Percentiles rank a stretch among this genome's conserved stretches.
phyloP scores from a whole-genome alignment of 2,329 filamentous ascomycete species.

The Didymellaceae sp. region DNA sequence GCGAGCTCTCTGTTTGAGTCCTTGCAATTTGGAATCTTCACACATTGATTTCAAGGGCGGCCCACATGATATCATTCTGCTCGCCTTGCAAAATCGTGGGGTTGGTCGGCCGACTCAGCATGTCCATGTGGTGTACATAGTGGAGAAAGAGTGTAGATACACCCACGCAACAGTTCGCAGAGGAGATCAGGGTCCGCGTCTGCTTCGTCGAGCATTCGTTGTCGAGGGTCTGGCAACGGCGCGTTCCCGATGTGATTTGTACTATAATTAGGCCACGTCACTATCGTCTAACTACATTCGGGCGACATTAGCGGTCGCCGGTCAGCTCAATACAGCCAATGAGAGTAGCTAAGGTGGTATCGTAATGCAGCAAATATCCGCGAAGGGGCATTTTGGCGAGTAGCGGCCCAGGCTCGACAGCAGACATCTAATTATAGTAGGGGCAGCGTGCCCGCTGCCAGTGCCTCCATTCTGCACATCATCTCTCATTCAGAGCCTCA shows the following conservation, averaged over 20 bases:
- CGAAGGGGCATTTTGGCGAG: constrained; percentile 26
- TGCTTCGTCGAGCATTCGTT: constrained; percentile 1
- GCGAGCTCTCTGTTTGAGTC: neutral
- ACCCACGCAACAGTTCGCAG: neutral
- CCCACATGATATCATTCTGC: neutral
- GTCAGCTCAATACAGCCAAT: neutral
- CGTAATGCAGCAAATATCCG: constrained; percentile 18
- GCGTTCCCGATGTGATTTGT: constrained; percentile 22
- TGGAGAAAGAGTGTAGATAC: neutral
- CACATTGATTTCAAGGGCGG: neutral
- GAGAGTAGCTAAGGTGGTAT: neutral
- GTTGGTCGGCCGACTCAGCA: constrained; percentile 2
- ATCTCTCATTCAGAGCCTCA: constrained; percentile 37
- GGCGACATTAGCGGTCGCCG: constrained; percentile 11
- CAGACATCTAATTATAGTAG: constrained; percentile 40
- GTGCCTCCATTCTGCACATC: constrained; percentile 38
- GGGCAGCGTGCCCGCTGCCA: constrained; percentile 29
- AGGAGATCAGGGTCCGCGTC: constrained; percentile 8
- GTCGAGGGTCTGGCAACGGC: constrained; percentile 12
- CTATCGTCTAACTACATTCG: neutral
- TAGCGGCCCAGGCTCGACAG: constrained; percentile 31
- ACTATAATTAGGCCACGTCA: constrained; percentile 38
- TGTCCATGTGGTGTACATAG: constrained; percentile 1
- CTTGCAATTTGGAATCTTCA: neutral
- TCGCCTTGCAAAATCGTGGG: constrained; percentile 5